These are phyloP conservation scores for Rhinocladiella similis DNA, from an alignment of 2,329 filamentous ascomycete genomes.

Conservation along the genomic window DNA sequence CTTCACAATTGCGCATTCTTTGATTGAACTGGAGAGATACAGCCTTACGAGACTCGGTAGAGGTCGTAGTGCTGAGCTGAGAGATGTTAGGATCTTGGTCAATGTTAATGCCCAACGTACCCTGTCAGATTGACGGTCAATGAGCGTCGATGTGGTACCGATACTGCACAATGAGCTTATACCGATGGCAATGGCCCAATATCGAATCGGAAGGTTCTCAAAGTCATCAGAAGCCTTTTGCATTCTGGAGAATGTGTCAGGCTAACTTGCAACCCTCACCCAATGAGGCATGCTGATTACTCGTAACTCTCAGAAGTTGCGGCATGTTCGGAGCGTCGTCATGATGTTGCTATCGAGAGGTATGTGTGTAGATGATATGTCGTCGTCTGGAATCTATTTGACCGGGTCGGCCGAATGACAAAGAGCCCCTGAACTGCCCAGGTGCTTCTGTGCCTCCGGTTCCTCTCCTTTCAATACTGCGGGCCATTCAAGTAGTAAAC, in stretches of 20 bases:
- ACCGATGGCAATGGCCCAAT: constrained; percentile 25
- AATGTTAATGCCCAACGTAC: constrained; percentile 24
- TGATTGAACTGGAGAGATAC: constrained; percentile 18
- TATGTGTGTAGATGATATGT: no score
- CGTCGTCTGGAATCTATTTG: no score
- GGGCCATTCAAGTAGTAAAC: no score
- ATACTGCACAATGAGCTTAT: constrained; percentile 23
- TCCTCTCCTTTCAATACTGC: no score
- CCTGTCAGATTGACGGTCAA: constrained; percentile 23
- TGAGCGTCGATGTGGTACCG: constrained; percentile 21
- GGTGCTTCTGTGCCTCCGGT: no score
- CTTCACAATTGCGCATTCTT: constrained; percentile 16
- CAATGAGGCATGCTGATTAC: constrained; percentile 13
- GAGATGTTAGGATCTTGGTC: constrained; percentile 23
- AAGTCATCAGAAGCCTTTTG: constrained; percentile 27
- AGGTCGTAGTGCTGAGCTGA: constrained; percentile 20
- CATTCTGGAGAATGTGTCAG: constrained; percentile 26
- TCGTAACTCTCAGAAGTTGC: constrained; percentile 14
- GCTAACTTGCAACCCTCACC: constrained; percentile 22
- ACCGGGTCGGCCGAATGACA: no score
- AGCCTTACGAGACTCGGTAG: constrained; percentile 20
- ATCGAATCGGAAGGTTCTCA: constrained; percentile 25
- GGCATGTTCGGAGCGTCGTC: no score
- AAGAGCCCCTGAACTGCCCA: no score
- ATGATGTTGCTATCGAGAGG: no score